These are phyloP conservation scores for Salvia miltiorrhiza DNA, from an alignment of 257 asterid genomes.

Conservation along the genomic window DNA sequence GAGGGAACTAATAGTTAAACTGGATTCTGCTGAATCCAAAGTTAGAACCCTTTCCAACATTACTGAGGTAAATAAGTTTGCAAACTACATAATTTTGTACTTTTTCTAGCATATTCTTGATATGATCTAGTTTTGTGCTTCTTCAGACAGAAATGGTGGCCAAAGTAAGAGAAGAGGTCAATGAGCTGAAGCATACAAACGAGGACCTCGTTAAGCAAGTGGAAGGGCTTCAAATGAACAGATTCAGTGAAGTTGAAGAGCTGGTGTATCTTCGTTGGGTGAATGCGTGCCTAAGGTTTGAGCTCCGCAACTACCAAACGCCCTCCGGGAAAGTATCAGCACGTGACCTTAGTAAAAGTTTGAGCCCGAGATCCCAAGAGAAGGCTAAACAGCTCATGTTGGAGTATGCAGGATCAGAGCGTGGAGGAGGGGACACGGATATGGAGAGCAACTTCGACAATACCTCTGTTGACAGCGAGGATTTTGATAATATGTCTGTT, in stretches of 20 bases:
- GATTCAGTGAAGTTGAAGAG: conserved; percentile 97
- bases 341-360: conserved; percentile 68
- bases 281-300: conserved; percentile 83
- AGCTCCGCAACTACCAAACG: conserved; percentile 80
- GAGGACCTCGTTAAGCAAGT: conserved; percentile 92
- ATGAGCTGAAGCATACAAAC: conserved; percentile 59
- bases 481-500: conserved; percentile 66
- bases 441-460: conserved; percentile 83
- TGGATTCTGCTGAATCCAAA: conserved; percentile 70
- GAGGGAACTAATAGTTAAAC: conserved; percentile 71
- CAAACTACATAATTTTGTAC: not conserved
- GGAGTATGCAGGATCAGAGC: conserved; percentile 94
- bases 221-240: conserved; percentile 94
- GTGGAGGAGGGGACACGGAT: conserved; percentile 94
- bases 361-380: conserved; percentile 90
- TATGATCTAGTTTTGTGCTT: conserved; percentile 17
- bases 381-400: conserved; percentile 85
- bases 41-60: conserved; percentile 69
- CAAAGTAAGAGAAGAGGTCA: conserved; percentile 69
- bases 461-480: conserved; percentile 86
- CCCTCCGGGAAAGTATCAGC: conserved; percentile 81
- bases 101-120: not conserved
- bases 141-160: conserved; percentile 86
- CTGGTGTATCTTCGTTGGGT: conserved; percentile 99
- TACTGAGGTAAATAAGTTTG: conserved; percentile 60